Evolutionary conservation across 2,329 filamentous ascomycete genomes (phyloP).

Genomic region (Colletotrichum tofieldiae): DNA sequence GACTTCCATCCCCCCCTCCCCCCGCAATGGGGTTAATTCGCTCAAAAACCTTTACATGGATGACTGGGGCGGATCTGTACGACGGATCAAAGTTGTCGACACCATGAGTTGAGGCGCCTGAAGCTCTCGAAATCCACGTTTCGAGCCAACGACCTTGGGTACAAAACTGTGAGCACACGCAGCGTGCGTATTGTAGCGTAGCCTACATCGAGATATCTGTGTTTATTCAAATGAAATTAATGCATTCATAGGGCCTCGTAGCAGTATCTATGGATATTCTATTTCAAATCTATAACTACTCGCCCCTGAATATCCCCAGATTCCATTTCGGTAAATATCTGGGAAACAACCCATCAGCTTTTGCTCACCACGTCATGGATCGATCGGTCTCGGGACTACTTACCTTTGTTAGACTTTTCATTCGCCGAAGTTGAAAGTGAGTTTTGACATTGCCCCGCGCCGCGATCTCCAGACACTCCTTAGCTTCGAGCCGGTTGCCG

Average conservation of each 20-base stretch:
- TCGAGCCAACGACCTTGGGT: background rate
- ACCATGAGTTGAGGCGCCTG: background rate
- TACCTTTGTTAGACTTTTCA: slow-evolving; percentile 41
- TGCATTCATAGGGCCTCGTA: background rate
- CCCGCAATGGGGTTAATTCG: slow-evolving; percentile 10
- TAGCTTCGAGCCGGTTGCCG: slow-evolving; percentile 40
- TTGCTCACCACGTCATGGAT: background rate
- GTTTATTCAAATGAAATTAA: background rate
- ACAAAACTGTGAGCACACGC: too few relatives aligned
- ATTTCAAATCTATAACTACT: slow-evolving; percentile 39
- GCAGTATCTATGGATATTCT: background rate
- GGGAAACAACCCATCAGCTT: background rate
- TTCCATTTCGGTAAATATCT: slow-evolving; percentile 42
- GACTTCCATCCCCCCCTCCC: slow-evolving; percentile 6
- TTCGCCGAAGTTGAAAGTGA: slow-evolving; percentile 39
- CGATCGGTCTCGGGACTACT: background rate
- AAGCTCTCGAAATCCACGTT: too few relatives aligned
- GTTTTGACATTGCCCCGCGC: slow-evolving; percentile 40
- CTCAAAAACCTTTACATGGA: background rate
- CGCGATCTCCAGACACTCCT: slow-evolving; percentile 41
- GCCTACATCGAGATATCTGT: background rate
- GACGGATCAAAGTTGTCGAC: background rate
- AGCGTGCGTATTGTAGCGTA: background rate
- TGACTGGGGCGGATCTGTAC: slow-evolving; percentile 3
- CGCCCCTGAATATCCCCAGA: slow-evolving; percentile 39